These are phyloP conservation scores for Sporothrix curviconia DNA, from an alignment of 2,329 filamentous ascomycete genomes.

Conservation along the genomic window DNA sequence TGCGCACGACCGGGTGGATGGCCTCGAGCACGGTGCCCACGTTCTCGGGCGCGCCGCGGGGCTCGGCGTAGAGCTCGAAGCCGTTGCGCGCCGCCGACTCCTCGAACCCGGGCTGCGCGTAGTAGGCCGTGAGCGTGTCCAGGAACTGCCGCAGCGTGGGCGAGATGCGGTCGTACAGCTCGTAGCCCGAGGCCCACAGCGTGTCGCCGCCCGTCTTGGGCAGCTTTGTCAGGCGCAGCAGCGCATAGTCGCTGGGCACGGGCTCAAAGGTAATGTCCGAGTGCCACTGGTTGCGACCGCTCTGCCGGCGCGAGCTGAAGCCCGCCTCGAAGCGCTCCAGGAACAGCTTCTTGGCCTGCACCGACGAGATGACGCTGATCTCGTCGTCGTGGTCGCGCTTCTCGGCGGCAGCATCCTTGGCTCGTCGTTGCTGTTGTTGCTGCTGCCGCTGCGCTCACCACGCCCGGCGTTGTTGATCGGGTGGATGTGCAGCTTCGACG, in stretches of 20 bases:
- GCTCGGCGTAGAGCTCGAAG: slow-evolving; percentile 39
- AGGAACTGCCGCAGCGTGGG: slow-evolving; percentile 43
- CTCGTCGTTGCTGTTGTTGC: too few relatives aligned
- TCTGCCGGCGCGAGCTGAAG: slow-evolving; percentile 12
- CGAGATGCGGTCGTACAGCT: slow-evolving; percentile 59
- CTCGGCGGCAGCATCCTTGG: neutral
- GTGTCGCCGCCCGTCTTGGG: slow-evolving; percentile 45
- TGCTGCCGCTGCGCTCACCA: neutral
- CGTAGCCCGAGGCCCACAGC: slow-evolving; percentile 62
- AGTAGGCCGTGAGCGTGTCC: slow-evolving; percentile 51
- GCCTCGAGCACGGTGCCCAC: slow-evolving; percentile 41
- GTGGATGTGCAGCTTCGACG: slow-evolving; percentile 48
- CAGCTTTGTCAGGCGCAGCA: slow-evolving; percentile 36
- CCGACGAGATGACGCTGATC: slow-evolving; percentile 42
- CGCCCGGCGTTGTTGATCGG: slow-evolving; percentile 27
- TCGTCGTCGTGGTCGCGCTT: slow-evolving; percentile 28
- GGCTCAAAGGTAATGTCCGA: slow-evolving; percentile 44
- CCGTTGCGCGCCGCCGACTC: slow-evolving; percentile 38
- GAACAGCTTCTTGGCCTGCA: slow-evolving; percentile 23
- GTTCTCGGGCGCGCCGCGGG: slow-evolving; percentile 46
- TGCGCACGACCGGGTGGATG: slow-evolving; percentile 48
- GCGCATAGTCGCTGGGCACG: slow-evolving; percentile 40
- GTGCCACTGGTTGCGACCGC: slow-evolving; percentile 32
- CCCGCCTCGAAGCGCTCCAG: neutral
- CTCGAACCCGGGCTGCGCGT: slow-evolving; percentile 44